phyloP scores from a whole-genome alignment of 345 rosid species.

The Citropsis articulata region DNA sequence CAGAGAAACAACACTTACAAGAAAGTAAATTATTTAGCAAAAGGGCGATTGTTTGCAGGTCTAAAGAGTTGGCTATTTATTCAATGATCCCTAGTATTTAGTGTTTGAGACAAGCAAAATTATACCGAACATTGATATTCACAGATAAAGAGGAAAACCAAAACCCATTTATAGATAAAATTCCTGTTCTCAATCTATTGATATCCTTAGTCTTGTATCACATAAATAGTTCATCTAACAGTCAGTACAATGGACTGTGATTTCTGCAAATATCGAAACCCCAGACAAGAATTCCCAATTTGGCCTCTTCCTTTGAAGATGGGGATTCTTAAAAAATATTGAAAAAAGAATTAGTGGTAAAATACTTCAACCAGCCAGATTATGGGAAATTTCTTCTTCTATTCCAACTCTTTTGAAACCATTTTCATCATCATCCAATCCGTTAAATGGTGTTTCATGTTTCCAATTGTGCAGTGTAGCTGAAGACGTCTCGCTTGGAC shows the following conservation, averaged over 20 bases:
- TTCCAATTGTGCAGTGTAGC: constrained; percentile 14
- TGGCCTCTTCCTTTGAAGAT: constrained; percentile 19
- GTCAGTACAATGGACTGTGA: constrained; percentile 33
- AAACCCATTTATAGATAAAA: background rate
- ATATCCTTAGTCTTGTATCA: background rate
- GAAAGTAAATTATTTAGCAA: background rate
- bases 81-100: background rate
- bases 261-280: constrained; percentile 49
- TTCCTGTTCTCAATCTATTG: background rate
- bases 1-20: too few relatives aligned
- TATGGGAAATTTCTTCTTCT: background rate
- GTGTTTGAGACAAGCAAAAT: background rate
- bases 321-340: constrained; percentile 21
- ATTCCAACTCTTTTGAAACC: constrained; percentile 24
- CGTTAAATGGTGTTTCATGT: constrained; percentile 9
- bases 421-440: constrained; percentile 17
- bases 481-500: constrained; percentile 12
- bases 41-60: background rate
- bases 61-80: background rate
- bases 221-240: constrained; percentile 12
- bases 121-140: background rate
- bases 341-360: constrained; percentile 21
- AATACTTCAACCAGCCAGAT: background rate
- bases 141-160: background rate
- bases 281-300: constrained; percentile 26